Conservation (phyloP, 257 asterid species). For the Gardenia jasminoides region DNA sequence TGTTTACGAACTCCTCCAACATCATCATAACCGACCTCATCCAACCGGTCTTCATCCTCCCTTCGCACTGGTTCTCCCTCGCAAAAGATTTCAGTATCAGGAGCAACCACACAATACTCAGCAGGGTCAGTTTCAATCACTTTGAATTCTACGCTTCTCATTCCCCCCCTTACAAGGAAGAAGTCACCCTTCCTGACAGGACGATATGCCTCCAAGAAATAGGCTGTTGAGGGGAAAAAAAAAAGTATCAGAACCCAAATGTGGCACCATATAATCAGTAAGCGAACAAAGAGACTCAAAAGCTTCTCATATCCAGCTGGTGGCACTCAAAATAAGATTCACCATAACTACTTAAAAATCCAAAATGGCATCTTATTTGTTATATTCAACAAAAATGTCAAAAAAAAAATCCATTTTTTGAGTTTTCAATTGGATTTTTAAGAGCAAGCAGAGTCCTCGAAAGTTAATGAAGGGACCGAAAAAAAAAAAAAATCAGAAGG, state of each 20-base stretch:
- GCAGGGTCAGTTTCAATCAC: constrained; percentile 74
- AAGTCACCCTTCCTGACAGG: constrained; percentile 82
- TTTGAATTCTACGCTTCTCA: constrained; percentile 83
- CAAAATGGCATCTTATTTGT: not conserved
- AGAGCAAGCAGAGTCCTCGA: not conserved
- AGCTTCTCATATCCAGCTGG: not conserved
- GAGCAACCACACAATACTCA: constrained; percentile 83
- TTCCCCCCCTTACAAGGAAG: constrained; percentile 82
- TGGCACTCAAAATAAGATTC: not conserved
- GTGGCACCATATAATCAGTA: not conserved
- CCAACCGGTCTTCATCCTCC: constrained; percentile 74
- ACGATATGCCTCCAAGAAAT: constrained; percentile 76
- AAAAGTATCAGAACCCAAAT: not conserved
- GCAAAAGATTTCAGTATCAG: constrained; percentile 83
- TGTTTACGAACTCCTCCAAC: constrained; percentile 91
- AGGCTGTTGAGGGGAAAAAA: constrained; percentile 53
- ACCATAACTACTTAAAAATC: not conserved
- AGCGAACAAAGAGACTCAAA: not conserved
- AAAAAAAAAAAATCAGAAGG: not conserved
- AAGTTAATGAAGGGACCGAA: not conserved
- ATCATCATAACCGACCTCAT: constrained; percentile 87
- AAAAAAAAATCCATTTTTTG: not conserved
- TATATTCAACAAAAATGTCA: not conserved
- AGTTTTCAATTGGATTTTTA: not conserved
- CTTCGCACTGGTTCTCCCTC: constrained; percentile 80